These are phyloP conservation scores for Hypomyces perniciosus DNA, from an alignment of 2,329 filamentous ascomycete genomes.

Conservation along the genomic window DNA sequence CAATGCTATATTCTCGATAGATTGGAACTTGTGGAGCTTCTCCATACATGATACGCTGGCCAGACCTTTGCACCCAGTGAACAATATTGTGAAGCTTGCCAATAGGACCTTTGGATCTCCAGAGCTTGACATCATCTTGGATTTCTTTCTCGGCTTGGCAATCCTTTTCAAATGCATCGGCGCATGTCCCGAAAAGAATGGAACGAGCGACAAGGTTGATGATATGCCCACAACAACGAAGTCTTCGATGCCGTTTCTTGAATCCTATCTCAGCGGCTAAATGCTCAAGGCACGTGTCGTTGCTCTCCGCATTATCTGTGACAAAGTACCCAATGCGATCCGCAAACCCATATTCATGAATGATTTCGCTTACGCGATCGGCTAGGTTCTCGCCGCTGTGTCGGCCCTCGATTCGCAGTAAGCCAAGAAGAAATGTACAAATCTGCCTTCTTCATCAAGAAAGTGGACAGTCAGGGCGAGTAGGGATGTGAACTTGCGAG, in stretches of 20 bases:
- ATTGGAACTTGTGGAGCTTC: too few species aligned
- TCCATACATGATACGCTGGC: too few species aligned
- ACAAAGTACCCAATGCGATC: conserved; percentile 10
- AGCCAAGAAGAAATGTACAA: conserved; percentile 1
- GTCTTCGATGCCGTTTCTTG: conserved; percentile 3
- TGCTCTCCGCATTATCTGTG: conserved; percentile 8
- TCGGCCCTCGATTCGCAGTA: conserved; percentile 2
- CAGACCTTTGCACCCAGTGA: too few species aligned
- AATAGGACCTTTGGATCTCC: background rate
- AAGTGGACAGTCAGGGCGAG: too few species aligned
- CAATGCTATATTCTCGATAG: too few species aligned
- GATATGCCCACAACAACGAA: conserved; percentile 8
- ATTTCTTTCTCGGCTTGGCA: background rate
- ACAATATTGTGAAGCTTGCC: conserved; percentile 5
- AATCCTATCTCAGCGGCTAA: background rate
- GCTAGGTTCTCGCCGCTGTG: conserved; percentile 11
- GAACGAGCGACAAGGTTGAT: conserved; percentile 7
- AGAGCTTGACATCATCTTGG: conserved; percentile 1
- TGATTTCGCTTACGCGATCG: conserved; percentile 2
- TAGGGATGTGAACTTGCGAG: too few species aligned
- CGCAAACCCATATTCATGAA: conserved; percentile 8
- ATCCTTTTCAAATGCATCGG: conserved; percentile 2
- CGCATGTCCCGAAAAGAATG: conserved; percentile 8
- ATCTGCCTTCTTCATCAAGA: too few species aligned
- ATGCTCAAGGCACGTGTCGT: conserved; percentile 4